Conservation (phyloP, 1,139 yeast genomes). For the Suhomyces bokatorum region DNA sequence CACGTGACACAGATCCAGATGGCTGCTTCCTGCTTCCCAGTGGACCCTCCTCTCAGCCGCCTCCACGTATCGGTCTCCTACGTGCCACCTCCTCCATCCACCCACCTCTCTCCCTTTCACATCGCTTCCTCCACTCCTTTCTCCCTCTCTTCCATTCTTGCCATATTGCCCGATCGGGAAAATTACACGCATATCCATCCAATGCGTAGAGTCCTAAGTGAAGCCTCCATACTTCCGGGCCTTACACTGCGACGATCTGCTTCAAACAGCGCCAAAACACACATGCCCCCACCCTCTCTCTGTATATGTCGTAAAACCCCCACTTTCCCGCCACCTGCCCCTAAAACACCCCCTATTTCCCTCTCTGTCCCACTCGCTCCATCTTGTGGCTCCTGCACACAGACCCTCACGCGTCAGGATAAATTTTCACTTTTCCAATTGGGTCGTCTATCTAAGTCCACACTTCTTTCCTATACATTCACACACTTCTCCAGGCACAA, state of each 20-base stretch:
- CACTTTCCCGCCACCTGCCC: not conserved
- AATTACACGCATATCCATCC: constrained; percentile 6
- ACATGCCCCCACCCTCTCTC: too few species aligned
- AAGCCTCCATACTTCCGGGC: not conserved
- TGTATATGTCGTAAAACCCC: too few species aligned
- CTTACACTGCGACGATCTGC: not conserved
- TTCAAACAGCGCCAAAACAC: too few species aligned
- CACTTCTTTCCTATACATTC: constrained; percentile 3
- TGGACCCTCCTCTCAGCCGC: too few species aligned
- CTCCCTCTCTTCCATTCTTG: not conserved
- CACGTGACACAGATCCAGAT: too few species aligned
- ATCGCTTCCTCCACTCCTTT: not conserved
- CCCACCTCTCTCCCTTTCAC: too few species aligned
- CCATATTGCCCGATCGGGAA: constrained; percentile 8
- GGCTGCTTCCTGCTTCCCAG: too few species aligned
- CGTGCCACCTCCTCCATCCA: too few species aligned
- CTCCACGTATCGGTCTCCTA: too few species aligned
- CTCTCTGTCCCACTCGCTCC: not conserved
- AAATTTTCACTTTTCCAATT: constrained; percentile 12
- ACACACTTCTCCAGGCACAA: not conserved
- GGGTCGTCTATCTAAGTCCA: constrained; percentile 6
- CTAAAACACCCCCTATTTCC: not conserved
- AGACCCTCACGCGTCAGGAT: constrained; percentile 11
- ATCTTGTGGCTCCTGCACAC: constrained; percentile 8
- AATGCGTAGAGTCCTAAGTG: too few species aligned